Percentiles rank a stretch among this genome's conserved stretches.
Evolutionary conservation across 192 early-diverging fungal genomes (phyloP).

Genomic region (Jimgerdemannia flammicorona): DNA sequence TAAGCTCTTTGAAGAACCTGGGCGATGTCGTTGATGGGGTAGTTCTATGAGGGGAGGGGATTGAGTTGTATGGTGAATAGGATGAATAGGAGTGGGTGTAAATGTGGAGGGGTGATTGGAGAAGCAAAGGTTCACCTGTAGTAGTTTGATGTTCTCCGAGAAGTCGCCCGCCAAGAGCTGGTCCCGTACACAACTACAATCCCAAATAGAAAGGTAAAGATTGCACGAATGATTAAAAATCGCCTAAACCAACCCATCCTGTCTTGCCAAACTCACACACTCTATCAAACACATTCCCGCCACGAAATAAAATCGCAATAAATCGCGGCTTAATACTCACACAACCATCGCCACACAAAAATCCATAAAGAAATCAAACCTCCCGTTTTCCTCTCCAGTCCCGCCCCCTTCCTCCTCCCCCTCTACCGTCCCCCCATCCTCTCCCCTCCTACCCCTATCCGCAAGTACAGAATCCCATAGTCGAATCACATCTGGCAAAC

Average conservation of each 20-base stretch:
- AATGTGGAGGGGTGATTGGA: too few relatives aligned
- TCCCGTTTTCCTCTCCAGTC: too few relatives aligned
- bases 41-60: conserved; percentile 39
- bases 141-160: conserved; percentile 53
- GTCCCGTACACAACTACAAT: conserved; percentile 41
- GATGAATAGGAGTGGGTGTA: not conserved
- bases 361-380: conserved; percentile 70
- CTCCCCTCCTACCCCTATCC: conserved; percentile 47
- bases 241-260: too few relatives aligned
- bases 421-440: conserved; percentile 24
- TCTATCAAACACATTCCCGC: not conserved
- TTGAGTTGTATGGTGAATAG: conserved; percentile 1
- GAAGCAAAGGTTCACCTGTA: conserved; percentile 42
- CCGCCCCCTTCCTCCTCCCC: conserved; percentile 29
- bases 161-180: conserved; percentile 57
- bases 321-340: conserved; percentile 29
- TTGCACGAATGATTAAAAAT: too few relatives aligned
- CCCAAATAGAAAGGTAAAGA: conserved; percentile 1
- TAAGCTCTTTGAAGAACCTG: conserved; percentile 33
- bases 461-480: conserved; percentile 81
- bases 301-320: too few relatives aligned
- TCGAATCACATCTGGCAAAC: conserved; percentile 71
- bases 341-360: conserved; percentile 71
- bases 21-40: conserved; percentile 51
- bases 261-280: not conserved